Conservation (phyloP, 2,329 filamentous ascomycete genomes). For the Epichloe baconii region DNA sequence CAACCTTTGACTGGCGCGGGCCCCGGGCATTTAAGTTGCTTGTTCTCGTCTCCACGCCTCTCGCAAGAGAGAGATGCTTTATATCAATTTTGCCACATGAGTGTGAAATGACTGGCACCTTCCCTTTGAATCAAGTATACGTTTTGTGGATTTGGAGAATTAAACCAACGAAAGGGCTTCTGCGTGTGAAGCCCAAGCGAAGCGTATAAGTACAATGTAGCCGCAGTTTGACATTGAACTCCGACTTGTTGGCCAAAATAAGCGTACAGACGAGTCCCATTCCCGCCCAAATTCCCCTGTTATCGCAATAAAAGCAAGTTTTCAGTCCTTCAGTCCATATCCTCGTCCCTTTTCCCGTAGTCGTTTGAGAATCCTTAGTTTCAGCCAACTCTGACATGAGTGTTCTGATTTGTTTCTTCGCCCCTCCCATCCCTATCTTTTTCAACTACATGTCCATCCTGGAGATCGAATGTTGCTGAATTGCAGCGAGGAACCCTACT, state of each 20-base stretch:
- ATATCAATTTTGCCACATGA: too few species aligned
- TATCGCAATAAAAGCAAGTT: background rate
- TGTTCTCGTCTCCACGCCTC: too few species aligned
- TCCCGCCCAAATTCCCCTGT: background rate
- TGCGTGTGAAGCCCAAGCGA: background rate
- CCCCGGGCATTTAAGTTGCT: too few species aligned
- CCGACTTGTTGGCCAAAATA: background rate
- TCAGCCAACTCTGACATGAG: background rate
- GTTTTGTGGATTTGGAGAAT: background rate
- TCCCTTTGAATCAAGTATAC: background rate
- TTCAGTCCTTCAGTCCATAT: background rate
- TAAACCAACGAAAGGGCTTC: background rate
- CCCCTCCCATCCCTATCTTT: background rate
- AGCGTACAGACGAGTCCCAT: background rate
- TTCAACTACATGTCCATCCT: background rate
- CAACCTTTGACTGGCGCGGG: too few species aligned
- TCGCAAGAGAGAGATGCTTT: too few species aligned
- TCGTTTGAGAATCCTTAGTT: background rate
- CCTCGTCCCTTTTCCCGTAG: background rate
- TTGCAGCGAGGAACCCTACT: slow-evolving; percentile 11
- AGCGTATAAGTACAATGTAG: background rate
- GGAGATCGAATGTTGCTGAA: background rate
- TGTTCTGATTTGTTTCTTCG: background rate
- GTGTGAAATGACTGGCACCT: background rate
- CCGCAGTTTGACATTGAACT: background rate